Conservation (phyloP, 106 monocot species). For the Phalaenopsis equestris region DNA sequence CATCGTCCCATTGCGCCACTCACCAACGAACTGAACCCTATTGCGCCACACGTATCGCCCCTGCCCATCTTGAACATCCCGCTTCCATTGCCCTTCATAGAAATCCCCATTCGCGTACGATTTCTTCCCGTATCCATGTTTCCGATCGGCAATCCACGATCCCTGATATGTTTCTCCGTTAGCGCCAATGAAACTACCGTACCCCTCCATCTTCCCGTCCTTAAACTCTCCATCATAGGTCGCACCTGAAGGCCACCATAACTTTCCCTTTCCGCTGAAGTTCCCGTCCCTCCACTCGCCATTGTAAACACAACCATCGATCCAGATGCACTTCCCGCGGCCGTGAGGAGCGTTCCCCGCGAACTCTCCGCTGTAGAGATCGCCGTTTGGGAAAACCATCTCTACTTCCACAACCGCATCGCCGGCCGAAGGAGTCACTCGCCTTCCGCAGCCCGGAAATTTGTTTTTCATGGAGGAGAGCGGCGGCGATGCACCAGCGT, state of each 20-base stretch:
- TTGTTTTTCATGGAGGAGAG: neutral
- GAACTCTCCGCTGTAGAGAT: conserved; percentile 47
- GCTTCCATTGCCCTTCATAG: conserved; percentile 64
- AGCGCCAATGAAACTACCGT: conserved; percentile 43
- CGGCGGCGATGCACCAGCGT: neutral
- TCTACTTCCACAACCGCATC: conserved; percentile 9
- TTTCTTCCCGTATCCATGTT: conserved; percentile 58
- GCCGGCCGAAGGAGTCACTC: neutral
- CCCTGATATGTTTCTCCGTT: conserved; percentile 61
- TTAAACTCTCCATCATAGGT: conserved; percentile 59
- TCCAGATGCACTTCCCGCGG: conserved; percentile 57
- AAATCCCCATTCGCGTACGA: conserved; percentile 57
- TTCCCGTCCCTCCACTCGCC: conserved; percentile 53
- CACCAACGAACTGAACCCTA: conserved; percentile 67
- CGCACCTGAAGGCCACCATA: conserved; percentile 76
- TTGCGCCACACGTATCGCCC: conserved; percentile 62
- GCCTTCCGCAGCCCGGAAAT: neutral
- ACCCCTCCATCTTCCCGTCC: conserved; percentile 53
- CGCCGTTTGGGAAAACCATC: conserved; percentile 45
- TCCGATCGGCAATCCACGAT: conserved; percentile 40
- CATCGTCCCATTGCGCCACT: conserved; percentile 58
- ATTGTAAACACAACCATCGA: conserved; percentile 67
- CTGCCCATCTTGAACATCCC: conserved; percentile 52
- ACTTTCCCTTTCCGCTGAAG: conserved; percentile 51
- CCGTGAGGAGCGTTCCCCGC: conserved; percentile 36